Base-by-base conservation (phyloP, 129 eudicot genomes). In the Calendula officinalis region DNA sequence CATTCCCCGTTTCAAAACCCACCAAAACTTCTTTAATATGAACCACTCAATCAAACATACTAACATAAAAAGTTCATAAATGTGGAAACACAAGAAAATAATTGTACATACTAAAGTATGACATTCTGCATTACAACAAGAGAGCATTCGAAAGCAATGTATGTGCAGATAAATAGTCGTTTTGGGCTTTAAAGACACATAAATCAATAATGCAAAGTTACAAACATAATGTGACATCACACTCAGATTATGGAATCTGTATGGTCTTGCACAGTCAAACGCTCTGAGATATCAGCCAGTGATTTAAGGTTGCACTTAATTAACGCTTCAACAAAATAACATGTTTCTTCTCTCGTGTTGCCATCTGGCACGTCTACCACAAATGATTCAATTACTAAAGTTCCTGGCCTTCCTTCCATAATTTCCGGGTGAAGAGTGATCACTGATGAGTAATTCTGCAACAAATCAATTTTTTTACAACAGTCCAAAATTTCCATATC, bases 361-460 rank as follows among this genome's bases (percentile, higher is more conserved):
- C 63, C 63, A 14, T 37, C 63, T 1, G 63, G 63, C n/a, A 57
- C 63, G 6, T 57, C 63, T 32, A 57, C 63, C 44, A 57, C 63
- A 15, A 57, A 57, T 7, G 63, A 57, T 57, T 57, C 63, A 4
- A 57, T 57, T 57, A 57, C 63, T 44, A 57, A 37, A 57, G 63
- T 57, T 57, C 63, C 63, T 57, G 63, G 63, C 22, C 63, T 57
- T 10, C 63, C 63, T n/a, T 57, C 63, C 36, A 57, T 57, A 36
- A 57, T 37, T 44, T 57, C 63, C 5, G 63, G 63, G 35, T 57
- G 63, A 36, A 57, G 63, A 5, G 63, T 57, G 14, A 57, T 57
- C 32, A 57, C 63, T 7, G 63, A 57, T 57, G 63, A 57, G 63
- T 57, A 57, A 8, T 57, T 57, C 63, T 57, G 63, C 63, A 57